Conservation (phyloP, 2,329 filamentous ascomycete genomes). For the Fusarium pseudoanthophilum region DNA sequence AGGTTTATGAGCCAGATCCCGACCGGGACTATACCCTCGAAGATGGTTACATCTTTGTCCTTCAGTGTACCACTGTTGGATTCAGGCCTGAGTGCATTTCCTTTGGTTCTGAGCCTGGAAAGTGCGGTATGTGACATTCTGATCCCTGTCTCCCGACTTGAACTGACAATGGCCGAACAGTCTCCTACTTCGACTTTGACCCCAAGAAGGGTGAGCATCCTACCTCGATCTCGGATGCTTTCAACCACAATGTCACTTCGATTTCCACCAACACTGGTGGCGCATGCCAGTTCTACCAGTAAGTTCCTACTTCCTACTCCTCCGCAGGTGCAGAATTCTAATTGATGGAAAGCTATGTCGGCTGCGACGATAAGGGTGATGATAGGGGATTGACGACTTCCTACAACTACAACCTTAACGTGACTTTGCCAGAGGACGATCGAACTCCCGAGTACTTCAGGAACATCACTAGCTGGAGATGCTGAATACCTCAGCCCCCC, state of each 20-base stretch:
- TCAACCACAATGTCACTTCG: background rate
- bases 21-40: background rate
- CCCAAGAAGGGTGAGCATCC: background rate
- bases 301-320: background rate
- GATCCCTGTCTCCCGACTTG: too few relatives aligned
- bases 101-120: background rate
- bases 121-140: background rate
- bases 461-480: background rate
- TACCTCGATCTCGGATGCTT: background rate
- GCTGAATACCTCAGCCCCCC: background rate
- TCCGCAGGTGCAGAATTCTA: too few relatives aligned
- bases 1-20: background rate
- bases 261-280: constrained; percentile 2
- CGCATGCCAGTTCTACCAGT: constrained; percentile 5
- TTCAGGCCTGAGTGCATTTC: background rate
- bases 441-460: background rate
- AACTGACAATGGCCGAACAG: background rate
- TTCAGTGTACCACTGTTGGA: background rate
- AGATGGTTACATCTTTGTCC: background rate
- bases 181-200: background rate
- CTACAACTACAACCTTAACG: background rate
- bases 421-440: background rate
- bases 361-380: background rate
- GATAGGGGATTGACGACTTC: accelerated
- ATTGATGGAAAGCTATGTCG: background rate